Evolutionary conservation across 805 yeast genomes (phyloP).

Genomic region (Kodamaea lidongshanica): DNA sequence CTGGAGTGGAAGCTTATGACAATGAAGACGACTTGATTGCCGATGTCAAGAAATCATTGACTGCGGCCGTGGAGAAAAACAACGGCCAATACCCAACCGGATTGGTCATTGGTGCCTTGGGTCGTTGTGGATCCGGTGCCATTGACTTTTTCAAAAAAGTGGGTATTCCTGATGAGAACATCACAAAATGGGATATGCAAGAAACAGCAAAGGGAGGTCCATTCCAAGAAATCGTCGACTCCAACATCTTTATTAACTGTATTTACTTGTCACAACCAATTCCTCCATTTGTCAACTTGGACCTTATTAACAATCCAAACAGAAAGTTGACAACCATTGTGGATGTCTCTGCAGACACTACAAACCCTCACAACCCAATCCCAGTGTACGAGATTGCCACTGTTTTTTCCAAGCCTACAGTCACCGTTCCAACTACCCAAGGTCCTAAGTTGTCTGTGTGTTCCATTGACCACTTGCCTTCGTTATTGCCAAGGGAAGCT

Average conservation of each 20-base stretch:
- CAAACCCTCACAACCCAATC: conserved; percentile 96
- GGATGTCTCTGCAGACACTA: conserved; percentile 97
- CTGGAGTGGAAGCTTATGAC: conserved; percentile 76
- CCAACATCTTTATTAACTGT: conserved; percentile 93
- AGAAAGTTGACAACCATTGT: conserved; percentile 89
- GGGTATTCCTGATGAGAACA: conserved; percentile 82
- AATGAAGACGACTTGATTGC: conserved; percentile 68
- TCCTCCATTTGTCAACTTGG: conserved; percentile 78
- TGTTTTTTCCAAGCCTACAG: conserved; percentile 87
- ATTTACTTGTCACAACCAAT: conserved; percentile 90
- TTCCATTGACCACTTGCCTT: conserved; percentile 94
- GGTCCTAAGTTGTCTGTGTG: conserved; percentile 89
- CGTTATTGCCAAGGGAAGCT: conserved; percentile 93
- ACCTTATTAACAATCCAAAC: conserved; percentile 53
- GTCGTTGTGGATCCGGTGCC: conserved; percentile 99
- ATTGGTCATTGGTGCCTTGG: conserved; percentile 92
- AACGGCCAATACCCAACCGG: conserved; percentile 70
- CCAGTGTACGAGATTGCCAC: conserved; percentile 92
- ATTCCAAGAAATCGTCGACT: conserved; percentile 79
- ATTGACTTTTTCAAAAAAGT: conserved; percentile 71
- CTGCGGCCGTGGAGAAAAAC: conserved; percentile 48
- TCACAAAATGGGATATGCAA: conserved; percentile 91
- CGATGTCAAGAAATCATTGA: conserved; percentile 60
- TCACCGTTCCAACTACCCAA: conserved; percentile 63
- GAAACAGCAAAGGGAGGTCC: conserved; percentile 98